Base-by-base conservation (phyloP, 78 protist species). In the Diacronema lutheri region DNA sequence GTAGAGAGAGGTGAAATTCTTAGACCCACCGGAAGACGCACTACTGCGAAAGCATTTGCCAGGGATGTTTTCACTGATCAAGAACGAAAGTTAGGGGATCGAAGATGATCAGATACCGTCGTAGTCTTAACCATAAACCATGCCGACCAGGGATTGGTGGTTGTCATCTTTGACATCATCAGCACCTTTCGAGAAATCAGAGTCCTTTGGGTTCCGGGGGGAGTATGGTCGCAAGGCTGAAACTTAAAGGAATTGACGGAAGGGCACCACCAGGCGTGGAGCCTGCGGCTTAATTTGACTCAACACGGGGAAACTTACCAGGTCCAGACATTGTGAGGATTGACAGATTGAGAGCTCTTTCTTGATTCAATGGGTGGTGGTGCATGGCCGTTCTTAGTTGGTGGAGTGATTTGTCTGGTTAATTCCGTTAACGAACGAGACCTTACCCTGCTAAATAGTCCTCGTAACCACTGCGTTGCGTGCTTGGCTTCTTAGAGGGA, bases 401-500 rank as follows among this genome's bases (percentile, higher is more conserved):
- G 94, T 93, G 97, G 95, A 93, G 92, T 91, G 96, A 95, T 89
- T 93, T 93, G 95, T 93, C 97, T 95, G 96, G 93, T 95, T 94
- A 91, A 95, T 93, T 95, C 93, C 96, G 97, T 72, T 93, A 92
- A 95, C 95, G 96, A 93, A 90, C 97, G 97, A 95, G 97, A 95
- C 96, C 97, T 93, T 81, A 83, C 71, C 96, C 92, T 93, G 81
- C 94, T 90, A 87, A 93, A 84, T 91, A 87, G 94, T 38, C 41
- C 38, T 4, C 44, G 31, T 5, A 40, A 58, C 56, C 46, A 31
- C 13, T 58, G 21, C 11, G 40, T 33, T 37, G 46, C n/a, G 29
- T 25, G n/a, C 7, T n/a, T 4, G 50, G 20, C 94, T 91, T 91
- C 95, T 90, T 88, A 90, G 93, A 90, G 92, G 93, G 93, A 90